Percentiles rank a stretch among this genome's conserved stretches.
These are phyloP conservation scores for Neurospora africana DNA, from an alignment of 495 filamentous ascomycete genomes.

Conservation along the genomic window DNA sequence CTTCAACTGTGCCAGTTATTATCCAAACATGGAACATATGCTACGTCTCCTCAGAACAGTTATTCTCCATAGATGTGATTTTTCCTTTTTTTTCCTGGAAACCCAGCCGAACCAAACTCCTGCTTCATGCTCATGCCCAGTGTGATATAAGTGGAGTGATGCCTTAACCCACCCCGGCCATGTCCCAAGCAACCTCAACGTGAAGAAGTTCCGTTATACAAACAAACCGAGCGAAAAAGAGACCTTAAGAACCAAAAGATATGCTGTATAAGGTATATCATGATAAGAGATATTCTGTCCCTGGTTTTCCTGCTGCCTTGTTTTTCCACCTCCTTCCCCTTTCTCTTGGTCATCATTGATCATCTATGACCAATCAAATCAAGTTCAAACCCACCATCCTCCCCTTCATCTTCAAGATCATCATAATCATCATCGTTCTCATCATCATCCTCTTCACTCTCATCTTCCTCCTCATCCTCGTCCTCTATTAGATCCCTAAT, in stretches of 20 bases:
- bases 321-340: neutral
- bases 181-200: too few species aligned
- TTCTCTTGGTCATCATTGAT: neutral
- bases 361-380: conserved; percentile 64
- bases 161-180: too few species aligned
- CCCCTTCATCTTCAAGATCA: conserved; percentile 10
- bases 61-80: too few species aligned
- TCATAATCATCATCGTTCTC: conserved; percentile 36
- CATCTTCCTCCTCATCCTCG: conserved; percentile 19
- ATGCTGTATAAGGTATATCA: neutral
- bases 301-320: neutral
- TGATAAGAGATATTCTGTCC: neutral
- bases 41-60: too few species aligned
- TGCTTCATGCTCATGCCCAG: too few species aligned
- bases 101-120: too few species aligned
- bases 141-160: too few species aligned
- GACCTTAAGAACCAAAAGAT: neutral
- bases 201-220: neutral
- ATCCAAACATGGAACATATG: too few species aligned
- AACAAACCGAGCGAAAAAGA: neutral
- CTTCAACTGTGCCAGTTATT: too few species aligned
- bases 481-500: conserved; percentile 10
- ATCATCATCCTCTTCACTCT: conserved; percentile 32
- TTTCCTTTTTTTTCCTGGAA: too few species aligned
- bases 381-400: conserved; percentile 49